Percentiles rank a stretch among this genome's conserved stretches.
These are phyloP conservation scores for Phytopythium litorale DNA, from an alignment of 352 stramenopile genomes.

Conservation along the genomic window DNA sequence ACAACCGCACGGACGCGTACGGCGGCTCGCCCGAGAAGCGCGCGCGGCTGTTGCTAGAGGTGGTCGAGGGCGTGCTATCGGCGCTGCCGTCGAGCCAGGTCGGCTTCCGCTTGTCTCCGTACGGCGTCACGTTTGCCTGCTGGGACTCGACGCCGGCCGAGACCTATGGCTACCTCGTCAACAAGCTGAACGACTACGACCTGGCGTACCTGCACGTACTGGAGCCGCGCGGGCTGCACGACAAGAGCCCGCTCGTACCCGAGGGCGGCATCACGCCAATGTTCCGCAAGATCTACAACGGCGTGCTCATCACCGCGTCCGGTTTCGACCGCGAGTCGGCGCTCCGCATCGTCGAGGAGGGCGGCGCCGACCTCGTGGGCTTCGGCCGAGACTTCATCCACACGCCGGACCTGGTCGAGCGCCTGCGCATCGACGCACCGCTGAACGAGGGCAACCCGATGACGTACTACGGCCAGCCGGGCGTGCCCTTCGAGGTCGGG, in stretches of 20 bases:
- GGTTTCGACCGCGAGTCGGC: constrained; percentile 30
- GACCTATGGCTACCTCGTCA: constrained; percentile 40
- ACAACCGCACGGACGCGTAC: constrained; percentile 77
- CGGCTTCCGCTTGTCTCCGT: constrained; percentile 28
- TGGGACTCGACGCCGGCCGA: constrained; percentile 19
- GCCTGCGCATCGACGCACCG: constrained; percentile 26
- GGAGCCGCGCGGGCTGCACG: constrained; percentile 34
- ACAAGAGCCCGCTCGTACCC: constrained; percentile 14
- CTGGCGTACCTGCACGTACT: constrained; percentile 52
- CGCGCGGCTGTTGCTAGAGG: constrained; percentile 54
- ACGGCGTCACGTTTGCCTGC: constrained; percentile 22
- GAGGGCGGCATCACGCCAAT: constrained; percentile 19
- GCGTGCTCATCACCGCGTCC: constrained; percentile 11
- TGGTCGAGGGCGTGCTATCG: constrained; percentile 39
- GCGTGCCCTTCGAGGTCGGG: constrained; percentile 16
- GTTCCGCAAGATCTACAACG: constrained; percentile 55
- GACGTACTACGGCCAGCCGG: constrained; percentile 23
- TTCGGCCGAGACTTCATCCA: constrained; percentile 58
- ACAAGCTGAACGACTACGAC: constrained; percentile 9
- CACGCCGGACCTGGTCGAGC: constrained; percentile 65
- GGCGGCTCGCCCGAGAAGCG: constrained; percentile 81
- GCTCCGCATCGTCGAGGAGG: constrained; percentile 37
- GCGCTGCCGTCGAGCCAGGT: constrained; percentile 12
- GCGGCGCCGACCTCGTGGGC: constrained; percentile 43
- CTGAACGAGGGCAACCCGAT: constrained; percentile 32